Evolutionary conservation across 345 rosid genomes (phyloP).

Genomic region (Erysimum cheiranthoides): DNA sequence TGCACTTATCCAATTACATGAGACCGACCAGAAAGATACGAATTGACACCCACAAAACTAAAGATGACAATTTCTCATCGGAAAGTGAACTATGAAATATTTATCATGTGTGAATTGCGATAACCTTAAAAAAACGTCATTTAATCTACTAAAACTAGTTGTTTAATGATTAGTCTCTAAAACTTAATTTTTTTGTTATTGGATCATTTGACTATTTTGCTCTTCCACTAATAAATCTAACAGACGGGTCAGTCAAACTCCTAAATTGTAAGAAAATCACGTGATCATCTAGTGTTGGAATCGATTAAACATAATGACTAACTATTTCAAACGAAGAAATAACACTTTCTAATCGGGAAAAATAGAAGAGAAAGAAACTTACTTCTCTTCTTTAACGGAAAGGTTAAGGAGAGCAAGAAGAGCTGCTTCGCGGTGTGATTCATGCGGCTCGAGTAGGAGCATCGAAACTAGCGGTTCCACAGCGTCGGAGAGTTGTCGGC

Average conservation of each 20-base stretch:
- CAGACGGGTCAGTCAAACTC: no score
- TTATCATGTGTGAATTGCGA: background rate
- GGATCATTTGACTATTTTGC: no score
- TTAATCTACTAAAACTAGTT: no score
- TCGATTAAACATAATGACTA: background rate
- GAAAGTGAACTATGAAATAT: background rate
- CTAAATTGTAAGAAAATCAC: background rate
- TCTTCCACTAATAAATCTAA: no score
- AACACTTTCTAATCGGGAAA: background rate
- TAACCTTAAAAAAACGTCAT: background rate
- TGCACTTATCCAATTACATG: slow-evolving; percentile 28
- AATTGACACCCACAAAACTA: background rate
- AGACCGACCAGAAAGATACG: slow-evolving; percentile 21
- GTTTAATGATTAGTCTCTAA: no score
- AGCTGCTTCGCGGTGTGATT: slow-evolving; percentile 67
- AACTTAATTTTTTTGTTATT: no score
- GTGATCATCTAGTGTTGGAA: background rate
- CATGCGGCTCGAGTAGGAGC: slow-evolving; percentile 58
- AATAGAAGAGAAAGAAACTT: slow-evolving; percentile 17
- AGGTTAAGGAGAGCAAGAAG: slow-evolving; percentile 92
- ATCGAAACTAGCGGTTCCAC: slow-evolving; percentile 76
- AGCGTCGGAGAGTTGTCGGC: slow-evolving; percentile 70
- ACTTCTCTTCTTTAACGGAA: slow-evolving; percentile 94
- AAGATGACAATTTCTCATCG: slow-evolving; percentile 17
- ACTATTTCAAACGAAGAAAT: background rate